Conservation (phyloP, 768 basidiomycete species). For the Kwoniella heveanensis region DNA sequence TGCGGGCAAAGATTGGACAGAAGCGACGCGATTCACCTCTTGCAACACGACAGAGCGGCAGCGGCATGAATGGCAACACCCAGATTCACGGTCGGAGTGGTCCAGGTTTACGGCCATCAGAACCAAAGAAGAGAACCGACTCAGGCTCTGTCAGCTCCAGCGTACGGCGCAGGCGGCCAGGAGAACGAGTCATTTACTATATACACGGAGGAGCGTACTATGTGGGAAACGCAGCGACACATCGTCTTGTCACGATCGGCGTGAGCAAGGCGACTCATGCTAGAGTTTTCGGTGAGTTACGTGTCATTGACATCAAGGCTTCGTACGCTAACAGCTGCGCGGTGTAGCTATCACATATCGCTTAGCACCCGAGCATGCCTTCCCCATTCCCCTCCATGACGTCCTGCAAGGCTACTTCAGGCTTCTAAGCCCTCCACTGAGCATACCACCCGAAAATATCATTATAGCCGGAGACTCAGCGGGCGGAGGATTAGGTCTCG, state of each 20-base stretch:
- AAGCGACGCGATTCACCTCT: background rate
- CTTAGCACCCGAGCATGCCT: conserved; percentile 89
- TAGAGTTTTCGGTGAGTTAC: conserved; percentile 73
- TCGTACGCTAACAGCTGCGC: no score
- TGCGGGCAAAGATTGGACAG: conserved; percentile 57
- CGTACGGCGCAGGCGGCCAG: conserved; percentile 3
- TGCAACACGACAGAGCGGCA: background rate
- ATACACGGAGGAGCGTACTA: conserved; percentile 96
- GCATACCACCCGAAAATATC: conserved; percentile 88
- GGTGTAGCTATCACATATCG: conserved; percentile 86
- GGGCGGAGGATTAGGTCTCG: conserved; percentile 83
- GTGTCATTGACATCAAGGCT: no score
- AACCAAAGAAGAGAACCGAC: background rate
- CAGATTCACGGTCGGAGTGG: background rate
- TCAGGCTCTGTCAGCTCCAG: background rate
- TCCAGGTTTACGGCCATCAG: background rate
- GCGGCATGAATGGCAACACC: background rate
- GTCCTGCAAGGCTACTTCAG: conserved; percentile 84
- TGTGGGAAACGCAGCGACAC: conserved; percentile 83
- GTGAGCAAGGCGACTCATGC: conserved; percentile 84
- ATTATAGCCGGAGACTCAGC: conserved; percentile 79
- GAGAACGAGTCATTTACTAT: conserved; percentile 83
- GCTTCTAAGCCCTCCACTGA: conserved; percentile 75
- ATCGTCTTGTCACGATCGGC: conserved; percentile 85
- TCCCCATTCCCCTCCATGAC: conserved; percentile 86